phyloP scores from a whole-genome alignment of 352 stramenopile species.

The Globisporangium radiosum region DNA sequence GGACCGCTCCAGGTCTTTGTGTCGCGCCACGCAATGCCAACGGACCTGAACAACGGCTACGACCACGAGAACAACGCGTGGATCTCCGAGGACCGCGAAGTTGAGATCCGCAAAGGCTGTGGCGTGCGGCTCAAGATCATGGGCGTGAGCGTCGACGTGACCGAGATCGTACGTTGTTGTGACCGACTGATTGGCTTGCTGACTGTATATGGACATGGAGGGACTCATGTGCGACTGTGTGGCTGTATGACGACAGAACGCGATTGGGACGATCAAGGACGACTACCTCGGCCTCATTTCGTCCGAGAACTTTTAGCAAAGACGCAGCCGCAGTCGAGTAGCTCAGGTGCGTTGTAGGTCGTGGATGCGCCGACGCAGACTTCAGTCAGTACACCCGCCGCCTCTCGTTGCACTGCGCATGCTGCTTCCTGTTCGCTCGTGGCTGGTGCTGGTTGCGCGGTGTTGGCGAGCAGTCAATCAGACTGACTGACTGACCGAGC shows the following conservation, averaged over 20 bases:
- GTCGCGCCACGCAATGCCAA: conserved; percentile 92
- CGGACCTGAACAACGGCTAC: conserved; percentile 93
- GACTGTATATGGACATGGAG: not conserved
- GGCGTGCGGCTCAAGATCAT: conserved; percentile 96
- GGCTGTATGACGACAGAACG: conserved; percentile 52
- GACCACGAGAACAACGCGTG: conserved; percentile 96
- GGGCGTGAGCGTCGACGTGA: conserved; percentile 95
- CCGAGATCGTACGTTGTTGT: conserved; percentile 79
- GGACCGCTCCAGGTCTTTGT: conserved; percentile 97
- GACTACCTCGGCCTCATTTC: conserved; percentile 97
- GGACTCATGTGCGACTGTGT: conserved; percentile 6
- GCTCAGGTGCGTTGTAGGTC: too few species aligned
- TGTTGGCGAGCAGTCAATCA: too few species aligned
- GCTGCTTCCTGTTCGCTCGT: too few species aligned
- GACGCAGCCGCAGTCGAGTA: too few species aligned
- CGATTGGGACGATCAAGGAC: conserved; percentile 97
- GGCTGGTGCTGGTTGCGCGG: too few species aligned
- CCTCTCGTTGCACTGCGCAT: too few species aligned
- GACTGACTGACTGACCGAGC: too few species aligned
- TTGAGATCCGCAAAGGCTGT: conserved; percentile 94
- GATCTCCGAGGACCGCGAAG: conserved; percentile 96
- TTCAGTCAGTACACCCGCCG: too few species aligned
- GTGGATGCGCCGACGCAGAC: too few species aligned
- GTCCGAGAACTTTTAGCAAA: conserved; percentile 59
- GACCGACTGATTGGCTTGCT: not conserved